phyloP scores from a whole-genome alignment of 1,139 yeast species.

The Kodamaea ohmeri region DNA sequence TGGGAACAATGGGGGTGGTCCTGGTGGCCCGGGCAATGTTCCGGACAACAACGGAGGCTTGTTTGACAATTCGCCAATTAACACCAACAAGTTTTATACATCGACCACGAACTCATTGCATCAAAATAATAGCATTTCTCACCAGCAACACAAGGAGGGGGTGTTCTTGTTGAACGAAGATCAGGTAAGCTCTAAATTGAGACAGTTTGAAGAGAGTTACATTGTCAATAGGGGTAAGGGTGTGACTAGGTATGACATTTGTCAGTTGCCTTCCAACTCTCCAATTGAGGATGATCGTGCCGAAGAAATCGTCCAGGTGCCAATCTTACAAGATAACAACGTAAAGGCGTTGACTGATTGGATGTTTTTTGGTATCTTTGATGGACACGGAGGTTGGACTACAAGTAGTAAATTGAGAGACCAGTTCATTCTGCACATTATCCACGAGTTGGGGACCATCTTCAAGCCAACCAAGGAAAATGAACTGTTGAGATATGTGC shows the following conservation, averaged over 20 bases:
- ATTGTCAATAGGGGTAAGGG: conserved; percentile 82
- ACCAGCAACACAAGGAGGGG: conserved; percentile 46
- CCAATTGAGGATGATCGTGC: conserved; percentile 95
- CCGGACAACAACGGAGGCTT: conserved; percentile 10
- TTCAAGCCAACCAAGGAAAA: conserved; percentile 53
- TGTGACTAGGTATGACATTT: conserved; percentile 85
- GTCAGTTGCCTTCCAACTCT: conserved; percentile 86
- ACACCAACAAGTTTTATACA: conserved; percentile 35
- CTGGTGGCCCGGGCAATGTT: conserved; percentile 12
- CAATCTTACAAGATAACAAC: conserved; percentile 55
- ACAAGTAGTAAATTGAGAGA: conserved; percentile 84
- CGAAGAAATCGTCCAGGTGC: conserved; percentile 82
- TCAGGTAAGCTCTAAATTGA: conserved; percentile 67
- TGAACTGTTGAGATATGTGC: conserved; percentile 53
- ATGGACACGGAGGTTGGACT: conserved; percentile 97
- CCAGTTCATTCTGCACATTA: conserved; percentile 69
- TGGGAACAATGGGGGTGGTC: conserved; percentile 10
- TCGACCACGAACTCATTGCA: conserved; percentile 46
- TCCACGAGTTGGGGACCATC: conserved; percentile 70
- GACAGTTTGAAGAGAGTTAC: conserved; percentile 78
- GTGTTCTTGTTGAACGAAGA: conserved; percentile 58
- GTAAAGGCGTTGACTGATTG: conserved; percentile 68
- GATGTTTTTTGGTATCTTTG: conserved; percentile 94
- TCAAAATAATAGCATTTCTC: conserved; percentile 38
- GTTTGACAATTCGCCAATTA: conserved; percentile 10